phyloP scores from a whole-genome alignment of 805 yeast species.

The Lipomyces sp. region DNA sequence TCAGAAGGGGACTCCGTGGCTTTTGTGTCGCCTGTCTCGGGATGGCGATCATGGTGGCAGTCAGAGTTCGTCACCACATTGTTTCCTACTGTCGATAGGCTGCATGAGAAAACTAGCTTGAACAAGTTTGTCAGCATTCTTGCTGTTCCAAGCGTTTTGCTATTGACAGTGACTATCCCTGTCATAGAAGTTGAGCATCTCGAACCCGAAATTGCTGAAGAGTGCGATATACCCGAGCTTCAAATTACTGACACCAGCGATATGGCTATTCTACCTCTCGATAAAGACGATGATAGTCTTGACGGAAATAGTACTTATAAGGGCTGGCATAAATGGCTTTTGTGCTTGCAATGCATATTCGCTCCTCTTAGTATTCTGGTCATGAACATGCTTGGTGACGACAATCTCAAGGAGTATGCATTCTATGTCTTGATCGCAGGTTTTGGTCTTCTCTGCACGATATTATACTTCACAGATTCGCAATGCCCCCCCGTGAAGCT shows the following conservation, averaged over 20 bases:
- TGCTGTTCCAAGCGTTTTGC: conserved; percentile 36
- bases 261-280: background rate
- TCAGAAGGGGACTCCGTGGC: conserved; percentile 10
- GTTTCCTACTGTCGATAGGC: conserved; percentile 35
- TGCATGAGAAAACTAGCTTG: conserved; percentile 31
- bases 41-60: too few species aligned
- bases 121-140: conserved; percentile 33
- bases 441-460: background rate
- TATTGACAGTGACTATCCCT: conserved; percentile 37
- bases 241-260: conserved; percentile 2
- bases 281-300: conserved; percentile 26
- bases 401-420: background rate
- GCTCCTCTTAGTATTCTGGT: conserved; percentile 36
- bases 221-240: conserved; percentile 3
- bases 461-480: conserved; percentile 16
- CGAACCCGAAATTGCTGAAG: background rate
- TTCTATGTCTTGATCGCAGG: conserved; percentile 11
- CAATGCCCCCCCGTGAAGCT: conserved; percentile 10
- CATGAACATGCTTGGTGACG: conserved; percentile 18
- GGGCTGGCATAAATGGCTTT: conserved; percentile 31
- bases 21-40: too few species aligned
- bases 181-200: conserved; percentile 31
- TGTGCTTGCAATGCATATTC: conserved; percentile 37
- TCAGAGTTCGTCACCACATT: conserved; percentile 15
- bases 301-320: conserved; percentile 1